Evolutionary conservation across 768 basidiomycete species (phyloP).

Genomic region (Naganishia vaughanmartiniae): DNA sequence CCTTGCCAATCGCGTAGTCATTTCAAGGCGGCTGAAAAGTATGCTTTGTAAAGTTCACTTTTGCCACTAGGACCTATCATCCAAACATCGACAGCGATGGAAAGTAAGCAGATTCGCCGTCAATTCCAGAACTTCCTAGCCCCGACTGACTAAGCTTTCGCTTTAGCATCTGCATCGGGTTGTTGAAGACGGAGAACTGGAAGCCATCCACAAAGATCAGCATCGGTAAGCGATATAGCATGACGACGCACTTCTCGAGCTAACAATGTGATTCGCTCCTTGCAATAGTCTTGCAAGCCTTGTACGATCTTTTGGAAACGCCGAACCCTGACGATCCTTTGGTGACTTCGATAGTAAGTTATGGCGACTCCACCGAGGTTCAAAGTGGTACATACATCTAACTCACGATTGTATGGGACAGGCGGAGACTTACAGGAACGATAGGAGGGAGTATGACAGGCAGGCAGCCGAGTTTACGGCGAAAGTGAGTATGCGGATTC

Average conservation of each 20-base stretch:
- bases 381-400: neutral
- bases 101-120: conserved; percentile 39
- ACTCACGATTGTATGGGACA: conserved; percentile 11
- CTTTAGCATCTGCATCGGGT: conserved; percentile 50
- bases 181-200: conserved; percentile 53
- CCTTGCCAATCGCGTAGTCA: neutral
- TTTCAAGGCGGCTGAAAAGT: neutral
- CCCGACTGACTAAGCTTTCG: neutral
- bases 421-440: conserved; percentile 46
- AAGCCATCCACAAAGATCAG: conserved; percentile 53
- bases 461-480: conserved; percentile 42
- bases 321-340: conserved; percentile 54
- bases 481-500: neutral
- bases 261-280: neutral
- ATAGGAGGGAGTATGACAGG: conserved; percentile 42
- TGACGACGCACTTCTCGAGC: neutral
- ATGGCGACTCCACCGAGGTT: neutral
- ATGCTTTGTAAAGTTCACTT: conserved; percentile 42
- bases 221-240: conserved; percentile 35
- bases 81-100: conserved; percentile 53
- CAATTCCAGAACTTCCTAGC: neutral
- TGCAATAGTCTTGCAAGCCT: conserved; percentile 44
- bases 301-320: conserved; percentile 49
- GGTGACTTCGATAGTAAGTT: conserved; percentile 49
- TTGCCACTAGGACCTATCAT: conserved; percentile 52